These are phyloP conservation scores for Nidularia sp. DNA, from an alignment of 768 basidiomycete genomes.

Conservation along the genomic window DNA sequence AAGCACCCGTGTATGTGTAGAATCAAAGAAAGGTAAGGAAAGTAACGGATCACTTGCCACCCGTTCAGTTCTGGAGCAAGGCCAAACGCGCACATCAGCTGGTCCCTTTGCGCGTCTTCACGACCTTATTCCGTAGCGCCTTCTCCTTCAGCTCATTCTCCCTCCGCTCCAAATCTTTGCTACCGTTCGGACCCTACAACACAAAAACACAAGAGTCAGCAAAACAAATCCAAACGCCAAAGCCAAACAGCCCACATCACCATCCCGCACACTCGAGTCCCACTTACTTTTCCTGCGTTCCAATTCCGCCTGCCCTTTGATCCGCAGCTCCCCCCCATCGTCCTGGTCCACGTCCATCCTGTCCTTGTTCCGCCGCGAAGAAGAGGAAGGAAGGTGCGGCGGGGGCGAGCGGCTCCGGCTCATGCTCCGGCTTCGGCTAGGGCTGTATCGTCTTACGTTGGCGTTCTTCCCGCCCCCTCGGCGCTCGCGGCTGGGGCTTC, in stretches of 20 bases:
- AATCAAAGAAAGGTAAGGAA: not conserved
- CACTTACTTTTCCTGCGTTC: slow-evolving; percentile 52
- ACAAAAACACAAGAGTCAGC: slow-evolving; percentile 5
- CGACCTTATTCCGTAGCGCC: slow-evolving; percentile 79
- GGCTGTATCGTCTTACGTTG: slow-evolving; percentile 15
- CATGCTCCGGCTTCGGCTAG: slow-evolving; percentile 14
- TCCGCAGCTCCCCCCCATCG: slow-evolving; percentile 53
- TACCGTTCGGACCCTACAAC: slow-evolving; percentile 12
- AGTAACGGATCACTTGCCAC: not conserved
- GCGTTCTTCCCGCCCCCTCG: slow-evolving; percentile 9
- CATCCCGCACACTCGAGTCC: slow-evolving; percentile 32
- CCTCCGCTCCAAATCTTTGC: slow-evolving; percentile 55
- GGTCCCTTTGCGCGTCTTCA: slow-evolving; percentile 57
- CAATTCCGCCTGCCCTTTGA: slow-evolving; percentile 66
- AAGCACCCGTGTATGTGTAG: slow-evolving; percentile 4
- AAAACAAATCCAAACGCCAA: slow-evolving; percentile 1
- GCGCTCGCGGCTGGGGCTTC: slow-evolving; percentile 19
- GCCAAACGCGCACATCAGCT: too few species aligned
- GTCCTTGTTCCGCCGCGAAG: slow-evolving; percentile 9
- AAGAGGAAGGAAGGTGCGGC: not conserved
- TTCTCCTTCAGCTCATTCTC: slow-evolving; percentile 82
- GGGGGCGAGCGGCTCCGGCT: slow-evolving; percentile 17
- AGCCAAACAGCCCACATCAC: slow-evolving; percentile 19
- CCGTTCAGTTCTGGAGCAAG: not conserved
- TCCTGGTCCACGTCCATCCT: slow-evolving; percentile 33